These are phyloP conservation scores for Sabuloglossum arenarium DNA, from an alignment of 495 filamentous ascomycete genomes.

Conservation along the genomic window DNA sequence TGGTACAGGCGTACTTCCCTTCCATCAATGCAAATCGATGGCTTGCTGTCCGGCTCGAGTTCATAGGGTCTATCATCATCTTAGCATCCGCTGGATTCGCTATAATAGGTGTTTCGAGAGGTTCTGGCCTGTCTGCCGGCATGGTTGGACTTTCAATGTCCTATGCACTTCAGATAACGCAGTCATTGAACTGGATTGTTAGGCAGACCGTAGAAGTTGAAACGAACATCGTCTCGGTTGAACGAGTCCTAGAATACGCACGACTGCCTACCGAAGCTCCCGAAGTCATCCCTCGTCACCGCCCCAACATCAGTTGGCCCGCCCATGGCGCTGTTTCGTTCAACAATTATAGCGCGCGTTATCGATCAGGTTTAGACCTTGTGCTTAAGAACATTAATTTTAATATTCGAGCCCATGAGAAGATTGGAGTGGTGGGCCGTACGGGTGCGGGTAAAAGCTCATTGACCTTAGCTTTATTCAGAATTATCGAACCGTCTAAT, in stretches of 20 bases:
- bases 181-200: constrained; percentile 99
- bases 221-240: constrained; percentile 97
- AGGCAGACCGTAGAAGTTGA: constrained; percentile 98
- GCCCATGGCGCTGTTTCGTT: constrained; percentile 77
- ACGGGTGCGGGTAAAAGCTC: constrained; percentile 96
- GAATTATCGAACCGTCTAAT: constrained; percentile 71
- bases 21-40: constrained; percentile 92
- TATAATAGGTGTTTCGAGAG: constrained; percentile 56
- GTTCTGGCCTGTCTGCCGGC: constrained; percentile 46
- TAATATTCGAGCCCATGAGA: constrained; percentile 86
- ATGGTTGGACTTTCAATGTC: constrained; percentile 90
- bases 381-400: constrained; percentile 85
- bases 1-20: constrained; percentile 63
- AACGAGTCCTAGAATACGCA: constrained; percentile 93
- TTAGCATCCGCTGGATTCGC: constrained; percentile 66
- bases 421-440: constrained; percentile 91
- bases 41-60: constrained; percentile 89
- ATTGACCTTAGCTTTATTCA: constrained; percentile 79
- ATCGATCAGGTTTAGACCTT: constrained; percentile 70
- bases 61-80: constrained; percentile 91
- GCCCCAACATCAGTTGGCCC: constrained; percentile 83
- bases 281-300: constrained; percentile 72
- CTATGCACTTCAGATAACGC: constrained; percentile 90
- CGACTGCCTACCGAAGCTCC: constrained; percentile 85
- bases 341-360: constrained; percentile 81